phyloP scores from a whole-genome alignment of 2,329 filamentous ascomycete species.

The Epichloe glyceriae region DNA sequence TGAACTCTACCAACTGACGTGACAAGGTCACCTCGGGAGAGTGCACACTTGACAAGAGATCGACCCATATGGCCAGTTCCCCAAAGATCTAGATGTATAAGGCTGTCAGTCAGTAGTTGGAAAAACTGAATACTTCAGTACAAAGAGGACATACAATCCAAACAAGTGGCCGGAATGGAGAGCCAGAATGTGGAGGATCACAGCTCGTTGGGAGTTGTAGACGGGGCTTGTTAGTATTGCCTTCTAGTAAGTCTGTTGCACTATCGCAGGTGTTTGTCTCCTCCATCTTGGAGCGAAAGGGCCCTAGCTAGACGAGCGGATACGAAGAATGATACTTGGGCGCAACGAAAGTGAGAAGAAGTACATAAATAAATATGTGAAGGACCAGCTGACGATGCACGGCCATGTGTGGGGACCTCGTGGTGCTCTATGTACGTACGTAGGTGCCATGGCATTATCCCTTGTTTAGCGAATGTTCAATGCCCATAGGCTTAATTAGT shows the following conservation, averaged over 20 bases:
- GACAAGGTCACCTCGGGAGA: slow-evolving; percentile 71
- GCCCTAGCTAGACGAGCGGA: not conserved
- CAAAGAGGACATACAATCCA: slow-evolving; percentile 50
- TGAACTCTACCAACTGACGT: slow-evolving; percentile 73
- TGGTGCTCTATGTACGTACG: not conserved
- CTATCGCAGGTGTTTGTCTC: slow-evolving; percentile 11
- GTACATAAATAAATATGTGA: not conserved
- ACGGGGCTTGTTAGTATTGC: slow-evolving; percentile 13
- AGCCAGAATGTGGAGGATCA: slow-evolving; percentile 63
- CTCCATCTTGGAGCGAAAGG: slow-evolving; percentile 3
- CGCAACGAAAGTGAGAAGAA: too few relatives aligned
- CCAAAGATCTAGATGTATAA: slow-evolving; percentile 69
- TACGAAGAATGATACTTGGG: not conserved
- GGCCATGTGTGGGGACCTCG: not conserved
- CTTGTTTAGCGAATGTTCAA: not conserved
- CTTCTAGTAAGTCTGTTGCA: slow-evolving; percentile 9
- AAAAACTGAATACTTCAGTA: not conserved
- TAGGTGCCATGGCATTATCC: not conserved
- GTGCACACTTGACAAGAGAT: slow-evolving; percentile 70
- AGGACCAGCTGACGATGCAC: not conserved
- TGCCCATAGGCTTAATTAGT: too few relatives aligned
- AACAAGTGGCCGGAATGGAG: slow-evolving; percentile 61
- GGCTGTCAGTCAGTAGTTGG: not conserved
- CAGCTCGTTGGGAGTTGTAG: slow-evolving; percentile 64
- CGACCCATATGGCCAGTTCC: slow-evolving; percentile 96